Conservation (phyloP, 169 alveolate genomes). For the Cyclospora cayetanensis region DNA sequence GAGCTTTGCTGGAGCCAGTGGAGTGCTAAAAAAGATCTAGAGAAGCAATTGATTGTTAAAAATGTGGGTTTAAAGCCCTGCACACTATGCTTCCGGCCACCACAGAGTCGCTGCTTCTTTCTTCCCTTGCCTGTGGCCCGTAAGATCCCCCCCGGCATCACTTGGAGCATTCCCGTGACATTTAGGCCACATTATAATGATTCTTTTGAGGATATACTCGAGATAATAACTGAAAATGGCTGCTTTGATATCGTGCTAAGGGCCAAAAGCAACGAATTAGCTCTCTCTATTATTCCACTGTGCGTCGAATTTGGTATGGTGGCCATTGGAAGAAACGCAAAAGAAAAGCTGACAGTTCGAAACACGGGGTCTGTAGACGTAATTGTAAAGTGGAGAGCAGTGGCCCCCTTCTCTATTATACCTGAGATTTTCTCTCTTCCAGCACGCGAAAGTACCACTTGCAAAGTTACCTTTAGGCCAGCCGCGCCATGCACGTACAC, state of each 20-base stretch:
- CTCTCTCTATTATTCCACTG: too few relatives aligned
- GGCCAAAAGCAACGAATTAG: too few relatives aligned
- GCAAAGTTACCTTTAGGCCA: neutral
- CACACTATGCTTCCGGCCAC: neutral
- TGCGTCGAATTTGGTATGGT: too few relatives aligned
- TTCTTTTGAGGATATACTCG: neutral
- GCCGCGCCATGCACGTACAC: neutral
- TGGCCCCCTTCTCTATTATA: neutral
- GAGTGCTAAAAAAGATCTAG: too few relatives aligned
- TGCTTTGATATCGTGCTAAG: too few relatives aligned
- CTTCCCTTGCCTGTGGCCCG: neutral
- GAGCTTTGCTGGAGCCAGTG: too few relatives aligned
- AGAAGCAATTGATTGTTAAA: neutral
- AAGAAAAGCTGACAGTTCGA: too few relatives aligned
- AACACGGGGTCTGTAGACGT: too few relatives aligned
- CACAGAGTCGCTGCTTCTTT: neutral
- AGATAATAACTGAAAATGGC: too few relatives aligned
- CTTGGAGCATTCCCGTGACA: neutral
- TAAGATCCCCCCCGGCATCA: neutral
- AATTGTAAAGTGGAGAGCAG: neutral
- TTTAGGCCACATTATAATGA: neutral
- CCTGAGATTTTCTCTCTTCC: neutral
- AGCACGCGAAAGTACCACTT: neutral
- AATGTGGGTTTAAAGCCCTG: neutral
- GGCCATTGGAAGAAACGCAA: too few relatives aligned